A percentile compares a stretch with the other conserved stretches of the same genome.
phyloP scores from a whole-genome alignment of 345 rosid species.

The Eucalyptus coolabah region DNA sequence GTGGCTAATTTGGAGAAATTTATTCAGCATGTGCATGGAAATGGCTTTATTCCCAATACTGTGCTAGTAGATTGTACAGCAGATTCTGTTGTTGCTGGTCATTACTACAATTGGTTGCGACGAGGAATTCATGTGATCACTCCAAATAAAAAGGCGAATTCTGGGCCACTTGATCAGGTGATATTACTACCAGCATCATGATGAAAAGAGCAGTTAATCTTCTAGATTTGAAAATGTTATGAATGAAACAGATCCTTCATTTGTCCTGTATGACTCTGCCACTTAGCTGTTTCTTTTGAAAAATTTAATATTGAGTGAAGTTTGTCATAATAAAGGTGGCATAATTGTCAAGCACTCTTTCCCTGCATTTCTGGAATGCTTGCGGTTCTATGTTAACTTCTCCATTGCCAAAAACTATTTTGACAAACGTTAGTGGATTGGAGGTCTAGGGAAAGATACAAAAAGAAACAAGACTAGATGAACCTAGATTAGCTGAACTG shows the following conservation, averaged over 20 bases:
- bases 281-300: not conserved
- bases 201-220: not conserved
- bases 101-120: constrained; percentile 82
- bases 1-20: constrained; percentile 71
- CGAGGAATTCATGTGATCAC: constrained; percentile 94
- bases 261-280: not conserved
- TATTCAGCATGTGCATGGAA: constrained; percentile 71
- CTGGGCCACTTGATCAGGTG: constrained; percentile 99
- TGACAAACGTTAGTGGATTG: not conserved
- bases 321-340: not conserved
- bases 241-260: not conserved
- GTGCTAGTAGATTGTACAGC: constrained; percentile 98
- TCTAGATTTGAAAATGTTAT: not conserved
- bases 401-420: not conserved
- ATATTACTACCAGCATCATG: not conserved
- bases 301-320: not conserved
- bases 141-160: constrained; percentile 95
- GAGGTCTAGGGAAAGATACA: not conserved
- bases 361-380: not conserved
- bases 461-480: not conserved
- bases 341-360: not conserved
- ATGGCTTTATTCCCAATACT: constrained; percentile 92
- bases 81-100: constrained; percentile 61
- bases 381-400: not conserved
- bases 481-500: not conserved